These are phyloP conservation scores for Baorangia bicolor DNA, from an alignment of 768 basidiomycete species.

Conservation along the genomic window DNA sequence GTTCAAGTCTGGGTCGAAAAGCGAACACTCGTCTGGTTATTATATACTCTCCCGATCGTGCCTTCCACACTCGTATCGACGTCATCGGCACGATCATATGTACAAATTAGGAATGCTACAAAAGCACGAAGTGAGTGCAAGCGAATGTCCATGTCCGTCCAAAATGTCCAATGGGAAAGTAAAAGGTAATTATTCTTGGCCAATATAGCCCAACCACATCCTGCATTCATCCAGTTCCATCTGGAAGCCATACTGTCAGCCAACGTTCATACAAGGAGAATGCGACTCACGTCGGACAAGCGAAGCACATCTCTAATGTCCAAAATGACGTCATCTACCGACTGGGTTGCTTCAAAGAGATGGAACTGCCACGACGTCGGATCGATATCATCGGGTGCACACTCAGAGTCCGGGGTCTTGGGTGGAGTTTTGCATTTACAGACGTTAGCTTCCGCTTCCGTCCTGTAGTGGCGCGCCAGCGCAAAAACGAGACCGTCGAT, in stretches of 20 bases:
- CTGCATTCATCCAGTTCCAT: slow-evolving; percentile 26
- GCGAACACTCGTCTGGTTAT: background rate
- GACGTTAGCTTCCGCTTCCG: slow-evolving; percentile 18
- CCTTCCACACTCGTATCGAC: background rate
- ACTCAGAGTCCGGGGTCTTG: background rate
- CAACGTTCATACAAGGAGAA: too few species aligned
- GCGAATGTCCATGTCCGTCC: background rate
- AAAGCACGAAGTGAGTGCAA: too few species aligned
- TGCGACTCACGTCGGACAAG: slow-evolving; percentile 19
- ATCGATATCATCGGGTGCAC: background rate
- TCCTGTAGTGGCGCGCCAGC: slow-evolving; percentile 38
- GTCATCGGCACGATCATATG: slow-evolving; percentile 11
- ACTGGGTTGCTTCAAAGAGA: slow-evolving; percentile 7
- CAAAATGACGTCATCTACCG: slow-evolving; percentile 16
- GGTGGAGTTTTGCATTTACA: slow-evolving; percentile 5
- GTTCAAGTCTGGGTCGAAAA: background rate
- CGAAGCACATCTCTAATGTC: slow-evolving; percentile 28
- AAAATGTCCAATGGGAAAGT: background rate
- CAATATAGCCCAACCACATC: slow-evolving; percentile 20
- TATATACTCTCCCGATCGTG: background rate
- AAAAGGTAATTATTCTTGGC: background rate
- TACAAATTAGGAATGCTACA: slow-evolving; percentile 16
- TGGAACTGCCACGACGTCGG: slow-evolving; percentile 11
- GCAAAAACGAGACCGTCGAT: slow-evolving; percentile 43
- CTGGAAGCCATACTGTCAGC: slow-evolving; percentile 15